Conservation (phyloP, 805 yeast genomes). For the Komagataella pseudopastoris region DNA sequence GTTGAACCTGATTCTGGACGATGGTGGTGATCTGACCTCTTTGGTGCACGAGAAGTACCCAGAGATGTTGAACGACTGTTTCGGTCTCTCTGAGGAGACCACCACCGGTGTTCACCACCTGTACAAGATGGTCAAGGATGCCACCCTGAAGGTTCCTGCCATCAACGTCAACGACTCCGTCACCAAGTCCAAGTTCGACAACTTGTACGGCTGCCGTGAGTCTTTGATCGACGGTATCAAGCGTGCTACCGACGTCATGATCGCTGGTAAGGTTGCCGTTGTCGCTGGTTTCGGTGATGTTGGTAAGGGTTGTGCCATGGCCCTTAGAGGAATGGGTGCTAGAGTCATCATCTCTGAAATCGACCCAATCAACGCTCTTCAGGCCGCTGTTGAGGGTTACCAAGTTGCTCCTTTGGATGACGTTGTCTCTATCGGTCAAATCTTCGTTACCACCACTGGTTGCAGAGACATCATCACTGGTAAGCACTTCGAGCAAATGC, state of each 20-base stretch:
- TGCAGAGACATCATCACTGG: constrained; percentile 96
- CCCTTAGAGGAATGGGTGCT: constrained; percentile 98
- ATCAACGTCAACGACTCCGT: constrained; percentile 98
- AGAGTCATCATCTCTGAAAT: constrained; percentile 94
- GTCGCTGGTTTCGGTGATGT: constrained; percentile 99
- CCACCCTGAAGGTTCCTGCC: constrained; percentile 91
- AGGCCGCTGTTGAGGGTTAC: constrained; percentile 98
- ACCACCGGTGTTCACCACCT: constrained; percentile 99
- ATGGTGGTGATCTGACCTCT: constrained; percentile 98
- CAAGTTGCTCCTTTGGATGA: constrained; percentile 93
- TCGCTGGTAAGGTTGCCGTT: constrained; percentile 97
- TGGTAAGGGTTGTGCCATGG: constrained; percentile 99
- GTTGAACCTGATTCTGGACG: constrained; percentile 94
- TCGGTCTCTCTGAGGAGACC: constrained; percentile 96
- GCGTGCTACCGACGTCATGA: constrained; percentile 98
- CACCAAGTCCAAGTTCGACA: constrained; percentile 98
- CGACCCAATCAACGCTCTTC: constrained; percentile 98
- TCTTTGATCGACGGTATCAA: constrained; percentile 97
- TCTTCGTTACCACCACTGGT: constrained; percentile 98
- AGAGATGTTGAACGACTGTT: constrained; percentile 90
- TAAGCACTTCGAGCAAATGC: constrained; percentile 81
- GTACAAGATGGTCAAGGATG: constrained; percentile 89
- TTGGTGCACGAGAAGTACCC: constrained; percentile 97
- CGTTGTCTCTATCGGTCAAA: constrained; percentile 87
- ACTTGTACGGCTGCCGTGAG: constrained; percentile 99